Percentiles rank a stretch among this genome's conserved stretches.
Evolutionary conservation across 495 filamentous ascomycete species (phyloP).

Genomic region (Venustampulla echinocandica): DNA sequence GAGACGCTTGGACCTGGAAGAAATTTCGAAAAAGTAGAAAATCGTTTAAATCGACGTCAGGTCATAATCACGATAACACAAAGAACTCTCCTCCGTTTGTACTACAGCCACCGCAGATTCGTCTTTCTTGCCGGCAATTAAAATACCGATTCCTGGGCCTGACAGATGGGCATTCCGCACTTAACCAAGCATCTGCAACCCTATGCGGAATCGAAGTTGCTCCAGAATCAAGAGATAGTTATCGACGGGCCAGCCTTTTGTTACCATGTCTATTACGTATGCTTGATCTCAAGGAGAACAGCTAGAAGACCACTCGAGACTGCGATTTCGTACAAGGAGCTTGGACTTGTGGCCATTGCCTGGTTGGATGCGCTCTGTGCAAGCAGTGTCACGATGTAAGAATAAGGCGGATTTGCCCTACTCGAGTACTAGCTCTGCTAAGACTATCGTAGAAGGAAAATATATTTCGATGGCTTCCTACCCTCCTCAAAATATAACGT

Average conservation of each 20-base stretch:
- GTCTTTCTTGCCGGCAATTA: no score
- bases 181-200: slow-evolving; percentile 50
- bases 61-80: background rate
- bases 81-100: background rate
- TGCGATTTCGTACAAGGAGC: slow-evolving; percentile 50
- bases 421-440: background rate
- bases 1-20: background rate
- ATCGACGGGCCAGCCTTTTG: slow-evolving; percentile 73
- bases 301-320: slow-evolving; percentile 37
- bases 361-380: slow-evolving; percentile 49
- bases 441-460: slow-evolving; percentile 34
- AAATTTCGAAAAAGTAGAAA: slow-evolving; percentile 4
- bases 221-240: slow-evolving; percentile 41
- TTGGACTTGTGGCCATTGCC: slow-evolving; percentile 48
- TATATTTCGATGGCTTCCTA: slow-evolving; percentile 74
- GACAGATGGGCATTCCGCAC: slow-evolving; percentile 68
- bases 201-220: slow-evolving; percentile 41
- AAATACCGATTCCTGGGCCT: no score
- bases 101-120: no score
- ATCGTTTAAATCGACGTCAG: slow-evolving; percentile 1
- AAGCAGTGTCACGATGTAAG: slow-evolving; percentile 51
- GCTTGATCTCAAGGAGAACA: slow-evolving; percentile 33
- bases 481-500: slow-evolving; percentile 48
- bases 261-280: slow-evolving; percentile 54
- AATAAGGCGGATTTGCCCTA: background rate